These are phyloP conservation scores for Trypanosomatidae sp. DNA, from an alignment of 208 protist species.

Conservation along the genomic window DNA sequence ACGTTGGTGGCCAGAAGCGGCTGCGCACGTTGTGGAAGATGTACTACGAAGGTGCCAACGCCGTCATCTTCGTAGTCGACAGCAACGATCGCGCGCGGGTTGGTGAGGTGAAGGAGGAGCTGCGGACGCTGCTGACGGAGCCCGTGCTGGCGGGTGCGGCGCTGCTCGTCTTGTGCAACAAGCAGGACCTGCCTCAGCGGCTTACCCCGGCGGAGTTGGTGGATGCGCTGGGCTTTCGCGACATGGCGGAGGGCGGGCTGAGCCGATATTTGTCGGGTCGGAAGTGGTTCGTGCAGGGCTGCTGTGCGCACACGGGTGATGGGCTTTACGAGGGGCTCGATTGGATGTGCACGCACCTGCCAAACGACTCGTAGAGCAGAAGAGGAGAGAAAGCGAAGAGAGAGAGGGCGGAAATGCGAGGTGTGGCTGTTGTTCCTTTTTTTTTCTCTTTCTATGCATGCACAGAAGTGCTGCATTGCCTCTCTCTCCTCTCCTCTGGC, in stretches of 20 bases:
- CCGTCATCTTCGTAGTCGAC: slow-evolving; percentile 95
- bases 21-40: slow-evolving; percentile 95
- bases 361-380: too few relatives aligned
- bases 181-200: slow-evolving; percentile 91
- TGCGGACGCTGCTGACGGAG: slow-evolving; percentile 75
- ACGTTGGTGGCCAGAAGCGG: slow-evolving; percentile 97
- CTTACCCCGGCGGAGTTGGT: slow-evolving; percentile 62
- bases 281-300: slow-evolving; percentile 95
- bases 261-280: slow-evolving; percentile 35
- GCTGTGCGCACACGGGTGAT: slow-evolving; percentile 95
- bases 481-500: too few relatives aligned
- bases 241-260: slow-evolving; percentile 29
- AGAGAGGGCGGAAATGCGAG: too few relatives aligned
- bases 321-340: slow-evolving; percentile 97
- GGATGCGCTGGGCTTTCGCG: slow-evolving; percentile 51
- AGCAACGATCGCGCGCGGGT: slow-evolving; percentile 91
- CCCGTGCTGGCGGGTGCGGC: slow-evolving; percentile 74
- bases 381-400: too few relatives aligned
- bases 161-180: slow-evolving; percentile 95
- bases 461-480: too few relatives aligned
- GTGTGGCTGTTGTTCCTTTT: too few relatives aligned
- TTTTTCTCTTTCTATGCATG: too few relatives aligned
- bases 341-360: slow-evolving; percentile 92
- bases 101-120: slow-evolving; percentile 72
- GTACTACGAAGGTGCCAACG: slow-evolving; percentile 96